A percentile compares a stretch with the other conserved stretches of the same genome.
Conservation (phyloP, 2,329 filamentous ascomycete genomes). For the Aspergillus caelatus region DNA sequence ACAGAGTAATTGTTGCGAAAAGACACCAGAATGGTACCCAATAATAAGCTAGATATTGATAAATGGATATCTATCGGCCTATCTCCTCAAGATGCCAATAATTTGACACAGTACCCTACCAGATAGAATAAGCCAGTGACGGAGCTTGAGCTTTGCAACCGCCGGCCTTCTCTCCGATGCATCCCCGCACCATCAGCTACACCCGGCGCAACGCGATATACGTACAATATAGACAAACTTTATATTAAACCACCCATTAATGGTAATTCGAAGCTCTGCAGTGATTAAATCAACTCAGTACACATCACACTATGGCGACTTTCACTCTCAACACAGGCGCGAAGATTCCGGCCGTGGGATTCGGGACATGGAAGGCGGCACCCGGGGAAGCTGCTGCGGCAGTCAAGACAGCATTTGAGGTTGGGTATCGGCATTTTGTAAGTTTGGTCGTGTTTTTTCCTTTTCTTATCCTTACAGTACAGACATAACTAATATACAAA, state of each 20-base stretch:
- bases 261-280: not conserved
- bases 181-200: not conserved
- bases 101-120: too few species aligned
- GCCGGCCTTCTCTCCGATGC: not conserved
- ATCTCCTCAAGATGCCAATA: too few species aligned
- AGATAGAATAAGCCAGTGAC: too few species aligned
- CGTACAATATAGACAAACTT: not conserved
- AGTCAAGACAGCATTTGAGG: not conserved
- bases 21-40: accelerated
- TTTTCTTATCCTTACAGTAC: accelerated
- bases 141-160: too few species aligned
- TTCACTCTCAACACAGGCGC: not conserved
- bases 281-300: not conserved
- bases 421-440: not conserved
- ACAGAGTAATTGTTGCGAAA: too few species aligned
- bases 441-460: too few species aligned
- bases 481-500: too few species aligned
- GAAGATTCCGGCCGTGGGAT: not conserved
- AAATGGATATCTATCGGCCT: accelerated
- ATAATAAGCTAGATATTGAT: accelerated
- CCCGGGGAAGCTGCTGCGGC: not conserved
- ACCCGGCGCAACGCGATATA: not conserved
- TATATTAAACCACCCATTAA: not conserved
- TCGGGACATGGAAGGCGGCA: not conserved
- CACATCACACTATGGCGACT: not conserved